A percentile compares a stretch with the other conserved stretches of the same genome.
Conservation (phyloP, 2,329 filamentous ascomycete species). For the Sporothrix schenckii region DNA sequence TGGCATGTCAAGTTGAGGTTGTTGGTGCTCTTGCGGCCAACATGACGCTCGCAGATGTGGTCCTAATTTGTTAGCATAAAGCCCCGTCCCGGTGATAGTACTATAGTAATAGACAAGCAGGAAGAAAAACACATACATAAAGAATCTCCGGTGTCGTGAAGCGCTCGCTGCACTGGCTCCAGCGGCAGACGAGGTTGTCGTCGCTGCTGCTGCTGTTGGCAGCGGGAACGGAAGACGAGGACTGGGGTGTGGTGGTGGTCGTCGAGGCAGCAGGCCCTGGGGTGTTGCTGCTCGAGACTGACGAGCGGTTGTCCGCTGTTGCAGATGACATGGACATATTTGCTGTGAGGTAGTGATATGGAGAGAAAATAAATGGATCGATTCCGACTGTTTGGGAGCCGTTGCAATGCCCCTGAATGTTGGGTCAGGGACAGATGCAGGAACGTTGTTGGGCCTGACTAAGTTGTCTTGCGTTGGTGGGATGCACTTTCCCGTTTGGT, state of each 20-base stretch:
- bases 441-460: constrained; percentile 7
- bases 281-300: constrained; percentile 56
- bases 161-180: constrained; percentile 62
- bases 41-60: constrained; percentile 96
- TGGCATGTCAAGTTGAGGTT: constrained; percentile 97
- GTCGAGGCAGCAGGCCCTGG: constrained; percentile 55
- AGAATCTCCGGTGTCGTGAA: constrained; percentile 61
- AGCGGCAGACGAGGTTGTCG: constrained; percentile 63
- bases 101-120: neutral
- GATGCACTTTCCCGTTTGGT: constrained; percentile 24
- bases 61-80: constrained; percentile 60
- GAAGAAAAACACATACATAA: constrained; percentile 51
- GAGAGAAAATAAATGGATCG: neutral
- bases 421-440: constrained; percentile 9
- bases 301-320: constrained; percentile 38
- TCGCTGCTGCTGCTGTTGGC: constrained; percentile 40
- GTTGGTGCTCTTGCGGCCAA: constrained; percentile 98
- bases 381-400: neutral
- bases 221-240: constrained; percentile 34
- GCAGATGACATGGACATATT: constrained; percentile 31
- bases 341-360: neutral
- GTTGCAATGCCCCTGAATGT: constrained; percentile 6
- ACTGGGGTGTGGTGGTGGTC: constrained; percentile 44
- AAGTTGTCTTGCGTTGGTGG: constrained; percentile 4
- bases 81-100: neutral